Evolutionary conservation across 2,329 filamentous ascomycete species (phyloP), one percentile per base, ranked within the genome.

Genomic region (Ambrosiella xylebori): DNA sequence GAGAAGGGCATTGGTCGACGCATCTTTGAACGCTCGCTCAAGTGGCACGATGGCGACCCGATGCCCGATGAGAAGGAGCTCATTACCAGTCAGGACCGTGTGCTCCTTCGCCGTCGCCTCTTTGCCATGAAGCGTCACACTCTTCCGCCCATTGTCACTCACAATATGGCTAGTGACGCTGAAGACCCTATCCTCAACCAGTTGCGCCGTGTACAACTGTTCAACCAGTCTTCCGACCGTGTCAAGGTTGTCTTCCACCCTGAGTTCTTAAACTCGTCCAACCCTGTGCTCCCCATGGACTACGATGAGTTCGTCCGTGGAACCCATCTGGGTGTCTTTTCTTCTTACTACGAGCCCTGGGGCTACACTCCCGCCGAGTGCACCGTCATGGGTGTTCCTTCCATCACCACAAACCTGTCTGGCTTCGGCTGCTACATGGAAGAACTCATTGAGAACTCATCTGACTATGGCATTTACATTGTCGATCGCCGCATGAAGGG

Each of bases 351-450:
- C 70, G 93, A 98, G 73, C 93, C 93, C 7, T 98, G 93, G 93
- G 93, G 93, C 51, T 98, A 98, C 72, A 98, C 93, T 1, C 93
- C 91, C 0, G 91, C 93, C 56, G 93, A 97, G 71, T 98, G 93
- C 71, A 97, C 93, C 0, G 93, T 97, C 62, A 97, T 97, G 93
- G 93, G 93, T 65, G 90, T 98, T 45, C 93, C 93, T 49, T 95
- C 88, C 71, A 96, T 98, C 71, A 97, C 93, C 9, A 97, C 91
- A 36, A 98, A 98, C 71, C 75, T 98, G 50, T 97, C 93, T 6
- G 93, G 93, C 17, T 98, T 98, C 66, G 93, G 93, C 54, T 97
- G 93, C 72, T 97, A 98, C 71, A 98, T 98, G 93, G 93, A 98
- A 71, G 93, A 97, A 71, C 74, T 97, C 64, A 97, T 98, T 64